Base-by-base conservation (phyloP, 352 stramenopile genomes). In the Globisporangium parvum region DNA sequence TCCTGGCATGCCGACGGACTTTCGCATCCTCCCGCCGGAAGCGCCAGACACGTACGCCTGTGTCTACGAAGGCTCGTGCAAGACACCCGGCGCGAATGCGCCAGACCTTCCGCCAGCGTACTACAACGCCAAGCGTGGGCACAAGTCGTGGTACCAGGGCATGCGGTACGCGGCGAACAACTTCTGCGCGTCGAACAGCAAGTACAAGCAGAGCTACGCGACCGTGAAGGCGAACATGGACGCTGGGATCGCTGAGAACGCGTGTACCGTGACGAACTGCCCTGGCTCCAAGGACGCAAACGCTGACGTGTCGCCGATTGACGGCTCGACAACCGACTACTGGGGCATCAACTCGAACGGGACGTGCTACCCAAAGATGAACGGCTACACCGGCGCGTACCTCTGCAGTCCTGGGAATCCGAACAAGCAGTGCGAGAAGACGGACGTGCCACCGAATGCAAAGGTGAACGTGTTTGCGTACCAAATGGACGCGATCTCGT, bases 401-500 rank as follows among this genome's bases (percentile, higher is more conserved):
- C 41, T 90, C 48, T 90, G 79, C 47, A 73, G 65, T 65, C 69
- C 75, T 2, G 78, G 63, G 21, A 87, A 85, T 57, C 73, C 50
- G 1, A 48, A 73, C 40, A 33, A 60, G 6, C 47, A 54, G 12
- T 88, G 75, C 37, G 49, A n/a, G 2, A 33, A 51, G 14, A 40
- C 61, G 3, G 46, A 46, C 2, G 40, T 67, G 8, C 44, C 68
- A 0, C n/a, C 47, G 45, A 73, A 23, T 31, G 47, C 67, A 44
- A 69, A 69, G 45, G 37, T 70, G 31, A 69, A 69, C 35, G 33
- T 70, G 31, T 91, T 88, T 42, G 57, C 53, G 35, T 91, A 91
- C 55, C 82, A 98, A 59, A 96, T 96, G 59, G 96, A 98, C 69
- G 93, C 93, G 9, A 88, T 98, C 24, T 97, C 91, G 18, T 81